Conservation (phyloP, 176 grass and related monocot genomes). For the Eleusine coracana region DNA sequence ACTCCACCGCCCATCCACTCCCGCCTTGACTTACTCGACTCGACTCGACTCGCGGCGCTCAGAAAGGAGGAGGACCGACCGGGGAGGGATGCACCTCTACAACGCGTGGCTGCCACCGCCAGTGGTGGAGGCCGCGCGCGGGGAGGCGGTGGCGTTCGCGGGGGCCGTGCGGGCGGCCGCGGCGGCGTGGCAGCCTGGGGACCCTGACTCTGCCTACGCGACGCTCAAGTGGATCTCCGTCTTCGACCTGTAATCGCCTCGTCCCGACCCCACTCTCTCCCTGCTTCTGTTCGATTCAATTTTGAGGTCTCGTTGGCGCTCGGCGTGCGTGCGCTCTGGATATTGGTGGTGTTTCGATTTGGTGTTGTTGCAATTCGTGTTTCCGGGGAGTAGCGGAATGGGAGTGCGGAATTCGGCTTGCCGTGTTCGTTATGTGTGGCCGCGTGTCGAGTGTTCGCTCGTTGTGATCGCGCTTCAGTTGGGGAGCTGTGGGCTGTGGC, state of each 20-base stretch:
- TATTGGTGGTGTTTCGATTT: neutral
- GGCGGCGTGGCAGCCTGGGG: constrained; percentile 56
- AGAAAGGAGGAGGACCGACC: neutral
- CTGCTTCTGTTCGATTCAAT: neutral
- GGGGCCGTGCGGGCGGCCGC: constrained; percentile 55
- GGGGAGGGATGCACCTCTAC: constrained; percentile 80
- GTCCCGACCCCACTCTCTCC: neutral
- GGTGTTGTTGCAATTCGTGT: neutral
- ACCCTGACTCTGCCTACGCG: constrained; percentile 76
- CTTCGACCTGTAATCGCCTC: constrained; percentile 66
- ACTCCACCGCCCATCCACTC: neutral
- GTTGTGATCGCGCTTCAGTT: neutral
- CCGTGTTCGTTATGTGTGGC: neutral
- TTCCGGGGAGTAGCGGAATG: neutral
- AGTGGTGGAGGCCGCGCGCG: constrained; percentile 59
- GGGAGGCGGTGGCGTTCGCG: constrained; percentile 68
- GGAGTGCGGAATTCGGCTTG: constrained; percentile 9
- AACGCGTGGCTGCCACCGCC: constrained; percentile 91
- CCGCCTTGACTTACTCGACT: neutral
- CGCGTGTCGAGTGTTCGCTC: neutral
- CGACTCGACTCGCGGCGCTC: neutral
- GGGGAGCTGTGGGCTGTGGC: neutral
- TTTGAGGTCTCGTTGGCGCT: neutral
- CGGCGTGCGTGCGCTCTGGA: neutral
- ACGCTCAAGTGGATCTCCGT: constrained; percentile 98